Base-by-base conservation (phyloP, 2,329 filamentous ascomycete species). In the Hortaea sp. region DNA sequence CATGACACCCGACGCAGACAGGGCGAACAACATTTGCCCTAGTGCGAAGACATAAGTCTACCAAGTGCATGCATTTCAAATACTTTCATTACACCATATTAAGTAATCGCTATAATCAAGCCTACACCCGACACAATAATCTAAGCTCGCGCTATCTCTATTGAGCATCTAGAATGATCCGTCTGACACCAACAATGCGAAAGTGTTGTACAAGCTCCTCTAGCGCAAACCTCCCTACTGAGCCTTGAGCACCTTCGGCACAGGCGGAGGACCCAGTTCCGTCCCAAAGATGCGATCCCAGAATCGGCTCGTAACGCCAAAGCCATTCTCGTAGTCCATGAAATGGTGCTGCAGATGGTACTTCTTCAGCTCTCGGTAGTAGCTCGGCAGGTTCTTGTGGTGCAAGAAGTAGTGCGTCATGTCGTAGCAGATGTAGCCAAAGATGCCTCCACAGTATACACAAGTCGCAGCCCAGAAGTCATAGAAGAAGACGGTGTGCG, bases 321-420 rank as follows among this genome's bases (percentile, higher is more conserved):
- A 98, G 44, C 92, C 92, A 55, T 95, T 90, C 68, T 98, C 85
- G 65, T 94, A 98, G 66, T 98, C 92, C 51, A 92, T 87, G 68
- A 95, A 98, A 70, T 98, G 92, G 65, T 98, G 92, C 64, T 88
- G 81, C 29, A 98, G 81, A 64, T 98, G 92, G 63, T 95, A 94
- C 69, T 95, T 97, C 81, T 98, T 98, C 59, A 97, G 78, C 53
- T 81, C 75, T 68, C 85, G 86, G 72, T 94, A 97, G 77, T 88
- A 95, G 1, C 82, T 70, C 11, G 92, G 92, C 2, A 98, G 79
- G 58, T 88, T 94, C 69, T 85, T 80, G 71, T 98, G 92, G 67
- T 98, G 92, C 35, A 98, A 77, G 76, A 98, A 98, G 75, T 97
- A 98, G 67, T 98, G 92, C 1, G 92, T 98, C 72, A 95, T 62